Base-by-base conservation (phyloP, 371 early-diverging fungal genomes). In the Haplosporangium sp. region DNA sequence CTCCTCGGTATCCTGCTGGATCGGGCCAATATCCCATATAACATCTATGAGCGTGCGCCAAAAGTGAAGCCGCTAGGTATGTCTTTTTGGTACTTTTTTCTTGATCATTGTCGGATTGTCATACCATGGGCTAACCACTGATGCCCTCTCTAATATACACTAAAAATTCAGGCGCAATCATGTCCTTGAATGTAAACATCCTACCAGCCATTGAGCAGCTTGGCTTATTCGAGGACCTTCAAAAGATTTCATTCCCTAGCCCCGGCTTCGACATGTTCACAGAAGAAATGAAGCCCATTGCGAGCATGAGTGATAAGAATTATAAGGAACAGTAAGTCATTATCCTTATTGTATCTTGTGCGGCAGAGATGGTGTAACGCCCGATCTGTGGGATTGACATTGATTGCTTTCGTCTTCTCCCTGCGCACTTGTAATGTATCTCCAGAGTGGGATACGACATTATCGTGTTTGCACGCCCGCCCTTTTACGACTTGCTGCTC, bases 201-300 rank as follows among this genome's bases (percentile, higher is more conserved):
- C 57, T 69, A 6, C 64, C 63, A 20, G 63, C 62, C 0, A 11
- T 69, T 9, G 70, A 69, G 10, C 64, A 69, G 43, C 51, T 69
- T 14, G 70, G 64, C 6, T 11, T 63, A 6, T 23, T 69, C 29
- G 59, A 62, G 7, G 70, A 69, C 11, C 53, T 63, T n/a, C 8
- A 59, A 13, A 59, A 59, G 64, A 47, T 69, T 23, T 57, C 55
- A 6, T 40, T 37, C 37, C 54, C 58, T 7, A 58, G 52, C 11
- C 54, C 16, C 3, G 42, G 53, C 5, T 62, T 63, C 48, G 43
- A 58, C 37, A 36, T 59, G 40, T 62, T n/a, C 29, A 46, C 42
- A 40, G 18, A 18, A 9, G 54, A 62, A 5, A 6, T 62, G 54
- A 46, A 63, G 40, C 21, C 37, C 11, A 51, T 69, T 8, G 69